Percentiles rank a stretch among this genome's conserved stretches.
phyloP scores from a whole-genome alignment of 306 rosid genomes.

The Trifolium fragiferum region DNA sequence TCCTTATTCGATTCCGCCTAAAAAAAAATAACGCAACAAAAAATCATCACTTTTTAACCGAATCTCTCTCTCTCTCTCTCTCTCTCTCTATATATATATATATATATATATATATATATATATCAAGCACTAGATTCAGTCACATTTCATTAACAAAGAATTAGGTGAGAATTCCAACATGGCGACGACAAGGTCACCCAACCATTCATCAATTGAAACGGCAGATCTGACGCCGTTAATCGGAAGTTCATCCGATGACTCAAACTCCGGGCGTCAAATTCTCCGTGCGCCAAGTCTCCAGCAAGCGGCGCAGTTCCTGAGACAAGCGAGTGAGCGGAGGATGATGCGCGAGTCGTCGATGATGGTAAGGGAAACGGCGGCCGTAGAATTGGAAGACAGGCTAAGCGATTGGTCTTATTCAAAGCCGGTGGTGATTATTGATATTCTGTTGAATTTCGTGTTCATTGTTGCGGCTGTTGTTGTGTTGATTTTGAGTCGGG shows the following conservation, averaged over 20 bases:
- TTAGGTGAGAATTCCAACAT: slow-evolving; percentile 26
- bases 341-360: slow-evolving; percentile 94
- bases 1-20: neutral
- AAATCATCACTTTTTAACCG: neutral
- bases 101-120: no score
- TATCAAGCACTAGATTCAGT: neutral
- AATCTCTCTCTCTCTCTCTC: neutral
- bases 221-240: slow-evolving; percentile 75
- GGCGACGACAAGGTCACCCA: slow-evolving; percentile 69
- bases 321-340: slow-evolving; percentile 87
- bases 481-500: slow-evolving; percentile 58
- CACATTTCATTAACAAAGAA: neutral
- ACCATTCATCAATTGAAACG: slow-evolving; percentile 63
- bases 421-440: slow-evolving; percentile 84
- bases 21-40: neutral
- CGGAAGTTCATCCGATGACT: slow-evolving; percentile 60
- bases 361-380: slow-evolving; percentile 89
- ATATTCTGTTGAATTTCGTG: slow-evolving; percentile 81
- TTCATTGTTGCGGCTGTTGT: slow-evolving; percentile 69
- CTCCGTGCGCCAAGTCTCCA: slow-evolving; percentile 76
- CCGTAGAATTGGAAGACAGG: slow-evolving; percentile 89
- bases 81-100: no score
- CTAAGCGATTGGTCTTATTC: slow-evolving; percentile 99
- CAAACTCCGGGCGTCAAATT: slow-evolving; percentile 58
- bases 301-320: slow-evolving; percentile 84